phyloP scores from a whole-genome alignment of 768 basidiomycete genomes.

The Neoboletus subvelutipes region DNA sequence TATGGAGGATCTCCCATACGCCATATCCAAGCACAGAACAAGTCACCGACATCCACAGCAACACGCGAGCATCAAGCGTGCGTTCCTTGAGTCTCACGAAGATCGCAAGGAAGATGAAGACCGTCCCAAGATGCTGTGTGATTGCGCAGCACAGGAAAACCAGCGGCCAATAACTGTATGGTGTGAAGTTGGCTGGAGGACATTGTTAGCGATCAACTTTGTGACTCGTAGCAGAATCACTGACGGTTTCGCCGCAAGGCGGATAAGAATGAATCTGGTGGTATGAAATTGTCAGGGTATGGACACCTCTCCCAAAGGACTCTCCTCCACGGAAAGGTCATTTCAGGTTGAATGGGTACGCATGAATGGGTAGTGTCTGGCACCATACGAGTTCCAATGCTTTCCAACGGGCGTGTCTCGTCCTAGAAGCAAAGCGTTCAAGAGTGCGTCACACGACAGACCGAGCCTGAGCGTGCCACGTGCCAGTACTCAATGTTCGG shows the following conservation, averaged over 20 bases:
- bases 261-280: conserved; percentile 67
- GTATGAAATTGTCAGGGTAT: conserved; percentile 86
- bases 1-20: conserved; percentile 58
- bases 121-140: conserved; percentile 79
- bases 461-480: conserved; percentile 6
- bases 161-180: conserved; percentile 74
- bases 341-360: not conserved
- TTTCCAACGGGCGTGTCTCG: not conserved
- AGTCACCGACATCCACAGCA: conserved; percentile 63
- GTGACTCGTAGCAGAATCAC: conserved; percentile 28
- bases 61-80: conserved; percentile 62
- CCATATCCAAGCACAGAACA: conserved; percentile 62
- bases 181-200: conserved; percentile 69
- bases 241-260: conserved; percentile 77
- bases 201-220: conserved; percentile 12
- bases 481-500: conserved; percentile 1
- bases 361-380: not conserved
- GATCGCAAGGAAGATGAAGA: conserved; percentile 77
- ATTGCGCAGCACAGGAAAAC: conserved; percentile 71
- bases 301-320: conserved; percentile 77
- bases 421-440: not conserved
- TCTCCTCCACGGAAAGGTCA: conserved; percentile 56
- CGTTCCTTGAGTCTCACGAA: conserved; percentile 71
- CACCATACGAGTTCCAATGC: not conserved
- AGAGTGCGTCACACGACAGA: not conserved